These are phyloP conservation scores for Logfia minima DNA, from an alignment of 129 eudicot genomes.

Conservation along the genomic window DNA sequence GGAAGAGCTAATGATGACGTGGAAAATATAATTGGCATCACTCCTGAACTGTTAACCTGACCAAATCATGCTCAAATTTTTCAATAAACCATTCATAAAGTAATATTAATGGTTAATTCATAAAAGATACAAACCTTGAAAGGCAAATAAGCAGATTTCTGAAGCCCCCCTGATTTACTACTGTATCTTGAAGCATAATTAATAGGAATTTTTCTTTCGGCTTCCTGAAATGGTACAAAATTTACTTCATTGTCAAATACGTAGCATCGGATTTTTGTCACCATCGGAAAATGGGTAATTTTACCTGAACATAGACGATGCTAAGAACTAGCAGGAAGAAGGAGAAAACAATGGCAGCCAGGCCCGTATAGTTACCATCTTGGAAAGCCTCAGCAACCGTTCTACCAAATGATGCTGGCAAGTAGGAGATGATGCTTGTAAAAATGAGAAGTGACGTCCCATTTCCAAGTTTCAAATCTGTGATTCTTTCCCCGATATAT, in stretches of 20 bases:
- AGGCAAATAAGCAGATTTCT: constrained; percentile 94
- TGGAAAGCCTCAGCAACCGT: constrained; percentile 86
- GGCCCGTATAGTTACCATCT: constrained; percentile 87
- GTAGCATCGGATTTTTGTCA: neutral
- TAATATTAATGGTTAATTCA: neutral
- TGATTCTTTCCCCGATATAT: constrained; percentile 84
- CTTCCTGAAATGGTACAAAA: constrained; percentile 65
- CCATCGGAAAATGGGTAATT: constrained; percentile 14
- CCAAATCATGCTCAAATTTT: constrained; percentile 8
- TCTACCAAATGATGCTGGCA: constrained; percentile 98
- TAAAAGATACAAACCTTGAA: constrained; percentile 64
- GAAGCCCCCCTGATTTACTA: constrained; percentile 77
- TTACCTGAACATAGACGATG: constrained; percentile 97
- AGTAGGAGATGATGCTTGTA: constrained; percentile 92
- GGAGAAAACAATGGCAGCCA: constrained; percentile 63
- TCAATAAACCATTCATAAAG: constrained; percentile 15
- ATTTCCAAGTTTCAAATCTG: constrained; percentile 95
- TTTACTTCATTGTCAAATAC: neutral
- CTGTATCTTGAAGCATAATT: constrained; percentile 96
- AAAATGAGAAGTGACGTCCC: constrained; percentile 95
- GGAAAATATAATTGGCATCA: constrained; percentile 98
- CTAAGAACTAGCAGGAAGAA: constrained; percentile 84
- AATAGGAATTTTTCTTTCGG: constrained; percentile 98
- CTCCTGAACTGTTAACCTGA: constrained; percentile 99
- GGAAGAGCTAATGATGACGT: constrained; percentile 98